Evolutionary conservation across 768 basidiomycete species (phyloP), one percentile per base, ranked within the genome.

Genomic region (Lactifluus subvellereus): DNA sequence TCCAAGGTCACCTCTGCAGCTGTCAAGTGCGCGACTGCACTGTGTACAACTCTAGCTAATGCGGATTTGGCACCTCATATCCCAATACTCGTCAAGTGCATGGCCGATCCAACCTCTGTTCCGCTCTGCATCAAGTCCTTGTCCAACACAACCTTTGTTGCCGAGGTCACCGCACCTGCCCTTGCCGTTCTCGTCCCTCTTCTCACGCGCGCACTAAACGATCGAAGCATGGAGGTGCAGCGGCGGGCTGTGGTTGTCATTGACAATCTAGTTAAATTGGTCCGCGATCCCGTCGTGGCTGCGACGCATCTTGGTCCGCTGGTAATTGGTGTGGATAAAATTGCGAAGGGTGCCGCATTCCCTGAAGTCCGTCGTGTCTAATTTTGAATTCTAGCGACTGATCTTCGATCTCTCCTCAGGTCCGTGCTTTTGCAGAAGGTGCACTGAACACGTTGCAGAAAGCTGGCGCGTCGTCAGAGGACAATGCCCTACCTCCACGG

Each of bases 181-280:
- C 83, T 98, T 35, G 96, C 96, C 16, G 94, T 98, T 67, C 84
- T 98, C 60, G 93, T 95, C 7, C 96, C 96, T 7, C 84, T 98
- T 27, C 80, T 98, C 53, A 80, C 84, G 48, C 92, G 96, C 70
- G 95, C 92, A 10, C 79, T 98, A 69, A 95, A 95, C 68, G 95
- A 97, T 73, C 84, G 95, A 67, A 94, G 93, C 61, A 97, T 94
- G 87, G 94, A 97, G 69, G 91, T 94, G 20, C 94, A 96, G 72
- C 88, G 96, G 60, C 86, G 96, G 62, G 88, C 92, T 0, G 94
- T 97, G 61, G 87, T 98, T 54, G 93, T 98, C 71, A 84, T 94
- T 64, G 94, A 96, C 71, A 98, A 98, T 76, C 80, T 98, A 59
- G 95, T 97, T 75, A 98, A 98, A 77, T 89, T 98, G 65, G 96